Evolutionary conservation across 2,329 filamentous ascomycete species (phyloP), one percentile per base, ranked within the genome.

Genomic region (Talaromyces sp.): DNA sequence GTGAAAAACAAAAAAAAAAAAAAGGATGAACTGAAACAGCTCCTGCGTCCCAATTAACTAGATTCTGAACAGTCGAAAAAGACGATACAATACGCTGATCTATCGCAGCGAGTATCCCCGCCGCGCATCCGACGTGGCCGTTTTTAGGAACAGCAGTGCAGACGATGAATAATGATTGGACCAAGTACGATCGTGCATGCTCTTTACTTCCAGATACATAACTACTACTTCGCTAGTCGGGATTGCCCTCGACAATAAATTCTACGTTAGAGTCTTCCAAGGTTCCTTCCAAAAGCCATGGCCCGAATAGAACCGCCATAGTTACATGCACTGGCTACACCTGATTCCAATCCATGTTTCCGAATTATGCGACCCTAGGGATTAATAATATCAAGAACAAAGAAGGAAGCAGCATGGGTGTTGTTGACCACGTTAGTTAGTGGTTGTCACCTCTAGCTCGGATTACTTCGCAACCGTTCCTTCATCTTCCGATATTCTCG

Each of bases 41-140:
- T 39, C 19, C 16, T 10, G 27, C 11, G 16, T 39, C 16, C n/a
- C 22, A 43, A 24, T 52, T 33, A 45, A 45, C 35, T 41, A 45
- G 43, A 41, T 27, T 33, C 3, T 59, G 19, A 45, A 41, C 35
- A 45, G 24, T 43, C 19, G 37, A 19, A 59, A 45, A 22, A 24
- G 11, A 58, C 39, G 19, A 43, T 37, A n/a, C 35, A n/a, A 31
- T 58, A 43, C 37, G 59, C 22, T 61, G 59, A 61, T 50, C 59
- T 61, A 50, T 62, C 60, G 39, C 31, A 57, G 50, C 50, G 48
- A 45, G 31, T 57, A 43, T 63, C 61, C 61, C 61, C 61, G 61
- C 61, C 61, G 61, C 61, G 61, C 48, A 43, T 63, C 61, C 61
- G 61, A 63, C 61, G 61, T 63, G 61, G 61, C 61, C 50, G 39